Evolutionary conservation across 495 filamentous ascomycete species (phyloP).

Genomic region (Aspergillus sparsus): DNA sequence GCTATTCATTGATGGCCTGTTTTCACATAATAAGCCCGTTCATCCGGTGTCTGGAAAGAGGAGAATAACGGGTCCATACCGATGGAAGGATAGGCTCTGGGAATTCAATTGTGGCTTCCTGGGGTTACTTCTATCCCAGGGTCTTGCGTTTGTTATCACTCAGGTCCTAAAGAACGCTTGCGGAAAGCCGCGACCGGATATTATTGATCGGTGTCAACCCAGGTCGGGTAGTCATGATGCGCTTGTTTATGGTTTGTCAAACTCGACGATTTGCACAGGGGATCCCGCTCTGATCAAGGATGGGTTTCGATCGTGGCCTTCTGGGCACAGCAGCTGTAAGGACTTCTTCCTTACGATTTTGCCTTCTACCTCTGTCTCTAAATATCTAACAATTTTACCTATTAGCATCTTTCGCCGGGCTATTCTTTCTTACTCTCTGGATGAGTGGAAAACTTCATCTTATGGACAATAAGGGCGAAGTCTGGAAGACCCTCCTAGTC

Average conservation of each 20-base stretch:
- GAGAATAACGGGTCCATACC: slow-evolving; percentile 66
- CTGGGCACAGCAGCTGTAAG: slow-evolving; percentile 62
- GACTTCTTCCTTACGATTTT: not conserved
- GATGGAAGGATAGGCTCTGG: slow-evolving; percentile 69
- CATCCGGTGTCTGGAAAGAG: slow-evolving; percentile 41
- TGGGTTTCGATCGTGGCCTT: slow-evolving; percentile 84
- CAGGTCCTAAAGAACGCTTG: slow-evolving; percentile 83
- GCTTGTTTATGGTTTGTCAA: slow-evolving; percentile 56
- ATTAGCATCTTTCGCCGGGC: slow-evolving; percentile 67
- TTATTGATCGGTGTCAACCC: slow-evolving; percentile 70
- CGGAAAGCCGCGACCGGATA: slow-evolving; percentile 81
- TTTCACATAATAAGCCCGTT: slow-evolving; percentile 60
- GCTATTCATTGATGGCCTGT: slow-evolving; percentile 69
- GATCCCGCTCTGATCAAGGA: slow-evolving; percentile 71
- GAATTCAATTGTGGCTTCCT: slow-evolving; percentile 80
- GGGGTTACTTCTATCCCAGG: slow-evolving; percentile 68
- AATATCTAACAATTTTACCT: slow-evolving; percentile 5
- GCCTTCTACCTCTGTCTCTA: not conserved
- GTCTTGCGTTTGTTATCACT: slow-evolving; percentile 72
- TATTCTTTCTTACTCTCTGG: slow-evolving; percentile 75
- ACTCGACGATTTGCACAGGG: slow-evolving; percentile 66
- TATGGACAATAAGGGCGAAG: slow-evolving; percentile 69
- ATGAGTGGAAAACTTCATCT: slow-evolving; percentile 56
- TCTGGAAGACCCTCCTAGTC: slow-evolving; percentile 71
- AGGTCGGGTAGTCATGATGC: slow-evolving; percentile 37